Conservation (phyloP, 257 asterid species). For the Marsdenia floribunda region DNA sequence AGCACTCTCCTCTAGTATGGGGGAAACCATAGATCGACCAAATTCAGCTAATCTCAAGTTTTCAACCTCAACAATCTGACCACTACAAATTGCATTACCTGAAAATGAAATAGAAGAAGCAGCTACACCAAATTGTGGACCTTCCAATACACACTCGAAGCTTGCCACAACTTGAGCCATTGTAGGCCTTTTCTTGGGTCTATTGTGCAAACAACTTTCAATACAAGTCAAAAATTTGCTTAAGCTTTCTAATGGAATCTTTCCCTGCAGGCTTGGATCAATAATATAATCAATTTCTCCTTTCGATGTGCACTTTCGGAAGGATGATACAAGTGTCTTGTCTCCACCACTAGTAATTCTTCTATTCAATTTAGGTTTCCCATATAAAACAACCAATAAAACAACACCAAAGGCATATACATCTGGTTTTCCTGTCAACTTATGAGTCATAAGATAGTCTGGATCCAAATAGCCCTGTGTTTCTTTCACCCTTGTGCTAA, state of each 20-base stretch:
- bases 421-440: conserved; percentile 12
- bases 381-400: conserved; percentile 9
- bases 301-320: neutral
- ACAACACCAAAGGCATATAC: conserved; percentile 24
- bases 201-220: neutral
- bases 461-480: conserved; percentile 16
- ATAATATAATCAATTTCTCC: neutral
- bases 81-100: too few species aligned
- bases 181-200: neutral
- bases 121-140: neutral
- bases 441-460: conserved; percentile 12
- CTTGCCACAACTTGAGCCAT: conserved; percentile 10
- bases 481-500: conserved; percentile 12
- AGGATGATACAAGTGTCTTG: neutral
- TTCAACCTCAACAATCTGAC: neutral
- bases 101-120: neutral
- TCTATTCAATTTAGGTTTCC: conserved; percentile 12
- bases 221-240: neutral
- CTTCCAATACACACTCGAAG: conserved; percentile 3
- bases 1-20: too few species aligned
- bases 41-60: neutral
- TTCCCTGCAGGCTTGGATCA: conserved; percentile 4
- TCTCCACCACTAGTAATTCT: neutral
- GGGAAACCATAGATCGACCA: neutral
- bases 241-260: neutral